phyloP scores from a whole-genome alignment of 2,329 filamentous ascomycete species.

The Aureobasidium namibiae region DNA sequence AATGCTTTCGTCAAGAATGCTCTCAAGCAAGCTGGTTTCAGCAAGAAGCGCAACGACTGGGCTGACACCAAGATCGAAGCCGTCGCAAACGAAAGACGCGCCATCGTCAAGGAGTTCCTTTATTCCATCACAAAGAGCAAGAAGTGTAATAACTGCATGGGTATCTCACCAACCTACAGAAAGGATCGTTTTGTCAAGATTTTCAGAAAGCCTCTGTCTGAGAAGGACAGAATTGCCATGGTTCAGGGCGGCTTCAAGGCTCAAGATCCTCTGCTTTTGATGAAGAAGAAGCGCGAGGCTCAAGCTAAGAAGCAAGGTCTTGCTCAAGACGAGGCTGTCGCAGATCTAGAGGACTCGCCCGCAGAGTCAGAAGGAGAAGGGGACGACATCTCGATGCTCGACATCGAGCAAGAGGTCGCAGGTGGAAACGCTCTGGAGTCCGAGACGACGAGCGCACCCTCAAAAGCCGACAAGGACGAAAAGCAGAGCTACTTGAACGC shows the following conservation, averaged over 20 bases:
- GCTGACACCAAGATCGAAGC: conserved; percentile 69
- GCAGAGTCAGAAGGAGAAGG: conserved; percentile 28
- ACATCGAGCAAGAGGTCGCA: conserved; percentile 32
- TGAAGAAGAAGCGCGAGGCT: conserved; percentile 40
- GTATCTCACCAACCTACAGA: conserved; percentile 72
- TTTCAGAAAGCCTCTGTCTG: conserved; percentile 70
- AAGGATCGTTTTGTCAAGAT: conserved; percentile 92
- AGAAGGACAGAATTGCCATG: conserved; percentile 73
- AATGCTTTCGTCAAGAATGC: conserved; percentile 64
- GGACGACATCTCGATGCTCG: conserved; percentile 27
- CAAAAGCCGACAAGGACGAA: conserved; percentile 24
- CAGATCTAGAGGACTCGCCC: conserved; percentile 52
- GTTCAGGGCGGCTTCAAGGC: conserved; percentile 58
- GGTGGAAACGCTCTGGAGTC: conserved; percentile 48
- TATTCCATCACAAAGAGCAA: conserved; percentile 60
- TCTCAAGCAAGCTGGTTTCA: conserved; percentile 52
- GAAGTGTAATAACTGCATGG: conserved; percentile 59
- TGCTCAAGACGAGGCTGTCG: conserved; percentile 60
- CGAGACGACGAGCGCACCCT: conserved; percentile 26
- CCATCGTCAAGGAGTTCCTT: conserved; percentile 74
- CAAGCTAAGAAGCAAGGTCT: conserved; percentile 38
- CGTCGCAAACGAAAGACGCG: conserved; percentile 65
- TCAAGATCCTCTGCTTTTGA: conserved; percentile 60
- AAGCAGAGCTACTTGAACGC: conserved; percentile 70
- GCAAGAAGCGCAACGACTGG: conserved; percentile 37